Percentiles rank a stretch among this genome's conserved stretches.
Evolutionary conservation across 139 green algal genomes (phyloP).

Genomic region (Chlamydomonas eustigma): DNA sequence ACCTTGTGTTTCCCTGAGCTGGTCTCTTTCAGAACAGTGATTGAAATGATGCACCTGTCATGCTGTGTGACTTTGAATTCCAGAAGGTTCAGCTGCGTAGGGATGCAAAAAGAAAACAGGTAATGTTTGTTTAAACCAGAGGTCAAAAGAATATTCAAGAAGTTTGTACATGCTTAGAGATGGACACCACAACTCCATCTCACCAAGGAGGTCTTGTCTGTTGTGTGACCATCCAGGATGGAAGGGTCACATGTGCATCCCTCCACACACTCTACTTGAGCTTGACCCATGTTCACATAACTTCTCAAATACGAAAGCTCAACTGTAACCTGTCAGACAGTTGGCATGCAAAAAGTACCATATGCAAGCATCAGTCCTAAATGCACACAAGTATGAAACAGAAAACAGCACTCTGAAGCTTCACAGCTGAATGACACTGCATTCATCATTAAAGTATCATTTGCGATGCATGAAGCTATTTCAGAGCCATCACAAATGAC

Average conservation of each 20-base stretch:
- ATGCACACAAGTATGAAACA: too few species aligned
- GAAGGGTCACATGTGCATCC: constrained; percentile 19
- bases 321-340: constrained; percentile 20
- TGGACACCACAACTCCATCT: neutral
- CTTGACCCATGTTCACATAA: constrained; percentile 29
- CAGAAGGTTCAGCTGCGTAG: constrained; percentile 24
- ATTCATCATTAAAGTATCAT: too few species aligned
- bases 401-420: too few species aligned
- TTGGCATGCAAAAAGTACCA: too few species aligned
- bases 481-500: too few species aligned
- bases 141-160: too few species aligned
- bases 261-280: constrained; percentile 15
- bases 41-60: constrained; percentile 23
- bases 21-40: constrained; percentile 13
- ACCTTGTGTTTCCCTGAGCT: neutral
- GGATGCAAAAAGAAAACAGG: too few species aligned
- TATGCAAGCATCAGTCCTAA: too few species aligned
- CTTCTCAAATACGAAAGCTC: constrained; percentile 16
- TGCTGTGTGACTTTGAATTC: constrained; percentile 19
- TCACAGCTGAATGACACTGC: too few species aligned
- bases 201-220: constrained; percentile 1
- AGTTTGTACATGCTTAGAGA: too few species aligned
- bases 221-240: constrained; percentile 19
- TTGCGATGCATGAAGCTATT: too few species aligned
- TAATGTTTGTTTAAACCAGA: too few species aligned